A percentile compares a stretch with the other conserved stretches of the same genome.
These are phyloP conservation scores for Favolaschia claudopus DNA, from an alignment of 768 basidiomycete species.

Conservation along the genomic window DNA sequence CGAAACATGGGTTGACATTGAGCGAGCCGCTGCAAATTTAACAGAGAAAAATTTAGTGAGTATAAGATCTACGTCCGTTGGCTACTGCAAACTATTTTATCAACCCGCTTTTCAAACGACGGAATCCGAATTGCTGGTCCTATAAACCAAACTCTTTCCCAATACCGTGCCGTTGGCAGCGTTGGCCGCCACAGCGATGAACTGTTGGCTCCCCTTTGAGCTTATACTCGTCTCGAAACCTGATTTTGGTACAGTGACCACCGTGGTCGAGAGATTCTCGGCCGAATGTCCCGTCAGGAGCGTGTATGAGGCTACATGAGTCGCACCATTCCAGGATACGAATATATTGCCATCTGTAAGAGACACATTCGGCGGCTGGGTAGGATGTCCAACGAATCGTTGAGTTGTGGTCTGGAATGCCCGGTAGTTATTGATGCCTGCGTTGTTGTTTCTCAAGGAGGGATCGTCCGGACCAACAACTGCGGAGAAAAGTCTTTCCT, in stretches of 20 bases:
- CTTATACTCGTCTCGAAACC: conserved; percentile 29
- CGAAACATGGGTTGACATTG: no score
- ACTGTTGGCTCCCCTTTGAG: not conserved
- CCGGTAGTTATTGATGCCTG: conserved; percentile 18
- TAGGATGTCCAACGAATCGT: conserved; percentile 15
- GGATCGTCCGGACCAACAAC: conserved; percentile 10
- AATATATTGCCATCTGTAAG: not conserved
- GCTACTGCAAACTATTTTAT: no score
- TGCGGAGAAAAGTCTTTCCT: not conserved
- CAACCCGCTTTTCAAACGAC: no score
- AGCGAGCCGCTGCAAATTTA: no score
- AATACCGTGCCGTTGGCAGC: conserved; percentile 13
- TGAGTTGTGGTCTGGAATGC: conserved; percentile 4
- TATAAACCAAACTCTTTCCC: conserved; percentile 12
- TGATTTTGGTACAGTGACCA: conserved; percentile 3
- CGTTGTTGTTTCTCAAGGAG: not conserved
- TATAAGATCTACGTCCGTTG: no score
- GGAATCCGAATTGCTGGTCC: not conserved
- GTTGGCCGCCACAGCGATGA: conserved; percentile 2
- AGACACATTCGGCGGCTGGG: conserved; percentile 9
- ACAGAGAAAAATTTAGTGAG: no score
- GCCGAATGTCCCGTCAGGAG: conserved; percentile 11
- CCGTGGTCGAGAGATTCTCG: not conserved
- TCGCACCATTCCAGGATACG: conserved; percentile 30
- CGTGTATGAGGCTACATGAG: conserved; percentile 9